Percentiles rank a stretch among this genome's conserved stretches.
Conservation (phyloP, 208 protist species). For the Angomonas deanei region DNA sequence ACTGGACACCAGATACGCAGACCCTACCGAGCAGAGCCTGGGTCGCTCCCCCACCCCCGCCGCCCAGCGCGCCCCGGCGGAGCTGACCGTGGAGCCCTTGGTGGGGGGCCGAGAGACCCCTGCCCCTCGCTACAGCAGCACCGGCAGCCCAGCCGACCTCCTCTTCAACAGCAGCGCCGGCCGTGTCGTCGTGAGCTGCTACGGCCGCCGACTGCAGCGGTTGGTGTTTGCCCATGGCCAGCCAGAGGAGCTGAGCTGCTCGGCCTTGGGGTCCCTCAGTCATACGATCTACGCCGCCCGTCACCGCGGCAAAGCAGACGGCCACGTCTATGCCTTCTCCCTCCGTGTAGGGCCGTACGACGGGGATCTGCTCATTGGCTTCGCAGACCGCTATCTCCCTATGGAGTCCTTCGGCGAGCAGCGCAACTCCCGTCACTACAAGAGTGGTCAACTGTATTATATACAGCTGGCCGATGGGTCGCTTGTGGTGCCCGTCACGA, state of each 20-base stretch:
- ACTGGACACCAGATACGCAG: neutral
- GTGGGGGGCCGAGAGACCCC: neutral
- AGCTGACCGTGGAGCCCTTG: neutral
- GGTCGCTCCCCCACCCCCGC: neutral
- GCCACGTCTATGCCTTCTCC: neutral
- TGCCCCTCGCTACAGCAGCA: neutral
- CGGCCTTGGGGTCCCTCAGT: conserved; percentile 30
- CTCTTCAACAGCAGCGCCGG: neutral
- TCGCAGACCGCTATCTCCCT: conserved; percentile 44
- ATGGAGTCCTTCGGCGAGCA: conserved; percentile 10
- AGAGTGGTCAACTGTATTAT: neutral
- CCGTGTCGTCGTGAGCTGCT: neutral
- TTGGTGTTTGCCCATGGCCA: neutral
- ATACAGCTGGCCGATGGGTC: neutral
- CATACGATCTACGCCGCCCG: conserved; percentile 23
- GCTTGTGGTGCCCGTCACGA: neutral
- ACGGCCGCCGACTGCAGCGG: neutral
- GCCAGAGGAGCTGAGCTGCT: conserved; percentile 14
- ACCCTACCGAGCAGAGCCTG: neutral
- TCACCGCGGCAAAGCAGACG: conserved; percentile 9
- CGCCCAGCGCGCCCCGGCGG: neutral
- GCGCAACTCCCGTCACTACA: too few relatives aligned
- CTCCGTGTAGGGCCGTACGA: neutral
- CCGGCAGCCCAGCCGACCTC: neutral
- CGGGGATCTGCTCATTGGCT: conserved; percentile 33